A percentile compares a stretch with the other conserved stretches of the same genome.
phyloP scores from a whole-genome alignment of 108 stramenopile species.

The Cyclotella sp. region DNA sequence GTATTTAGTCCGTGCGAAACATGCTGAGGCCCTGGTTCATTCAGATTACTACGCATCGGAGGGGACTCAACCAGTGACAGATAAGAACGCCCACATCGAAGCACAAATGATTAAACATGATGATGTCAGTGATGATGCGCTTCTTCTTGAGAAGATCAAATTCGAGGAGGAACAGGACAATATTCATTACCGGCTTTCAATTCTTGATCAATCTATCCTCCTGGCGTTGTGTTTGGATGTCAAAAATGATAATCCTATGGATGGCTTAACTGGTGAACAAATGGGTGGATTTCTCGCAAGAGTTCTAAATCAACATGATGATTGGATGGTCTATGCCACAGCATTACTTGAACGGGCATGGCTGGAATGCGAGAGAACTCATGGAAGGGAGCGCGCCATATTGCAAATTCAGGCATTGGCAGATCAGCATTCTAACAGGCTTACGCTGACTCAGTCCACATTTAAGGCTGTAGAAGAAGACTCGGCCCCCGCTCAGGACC shows the following conservation, averaged over 20 bases:
- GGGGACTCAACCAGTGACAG: not conserved
- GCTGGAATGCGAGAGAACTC: constrained; percentile 90
- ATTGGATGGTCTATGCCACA: constrained; percentile 97
- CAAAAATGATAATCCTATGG: constrained; percentile 91
- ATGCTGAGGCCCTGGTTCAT: constrained; percentile 24
- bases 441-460: constrained; percentile 89
- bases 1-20: constrained; percentile 79
- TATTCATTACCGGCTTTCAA: constrained; percentile 54
- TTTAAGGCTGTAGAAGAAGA: constrained; percentile 83
- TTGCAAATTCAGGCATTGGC: constrained; percentile 97
- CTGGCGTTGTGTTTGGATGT: constrained; percentile 96
- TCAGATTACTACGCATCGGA: constrained; percentile 46
- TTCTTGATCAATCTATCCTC: constrained; percentile 89
- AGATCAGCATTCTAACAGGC: constrained; percentile 92
- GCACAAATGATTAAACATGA: constrained; percentile 57
- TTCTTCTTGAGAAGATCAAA: constrained; percentile 85
- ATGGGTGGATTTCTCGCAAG: constrained; percentile 94
- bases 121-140: constrained; percentile 70
- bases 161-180: constrained; percentile 77
- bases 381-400: constrained; percentile 85
- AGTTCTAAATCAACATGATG: constrained; percentile 83
- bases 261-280: constrained; percentile 95
- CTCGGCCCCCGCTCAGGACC: constrained; percentile 89
- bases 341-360: constrained; percentile 93
- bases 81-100: constrained; percentile 30